These are phyloP conservation scores for Neurospora sp. DNA, from an alignment of 495 filamentous ascomycete species.

Conservation along the genomic window DNA sequence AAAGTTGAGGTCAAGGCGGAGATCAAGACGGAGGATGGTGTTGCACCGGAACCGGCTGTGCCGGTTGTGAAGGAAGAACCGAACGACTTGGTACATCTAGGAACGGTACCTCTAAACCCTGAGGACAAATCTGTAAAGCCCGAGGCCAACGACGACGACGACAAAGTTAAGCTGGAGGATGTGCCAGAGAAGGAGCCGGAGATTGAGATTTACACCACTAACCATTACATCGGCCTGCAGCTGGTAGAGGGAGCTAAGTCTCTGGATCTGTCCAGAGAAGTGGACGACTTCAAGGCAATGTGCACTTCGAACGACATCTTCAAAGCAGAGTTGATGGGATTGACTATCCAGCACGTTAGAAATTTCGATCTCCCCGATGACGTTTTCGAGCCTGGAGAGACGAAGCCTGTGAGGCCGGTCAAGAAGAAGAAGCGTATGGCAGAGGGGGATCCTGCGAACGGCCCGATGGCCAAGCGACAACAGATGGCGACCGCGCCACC, in stretches of 20 bases:
- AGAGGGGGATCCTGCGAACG: slow-evolving; percentile 8
- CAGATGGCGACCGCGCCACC: slow-evolving; percentile 26
- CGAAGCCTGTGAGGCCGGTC: slow-evolving; percentile 48
- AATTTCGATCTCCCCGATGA: slow-evolving; percentile 82
- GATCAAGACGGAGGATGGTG: slow-evolving; percentile 10
- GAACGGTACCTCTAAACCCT: slow-evolving; percentile 2
- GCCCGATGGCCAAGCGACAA: slow-evolving; percentile 15
- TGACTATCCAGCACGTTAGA: slow-evolving; percentile 64
- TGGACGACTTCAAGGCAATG: slow-evolving; percentile 61
- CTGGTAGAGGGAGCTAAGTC: slow-evolving; percentile 38
- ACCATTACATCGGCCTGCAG: slow-evolving; percentile 27
- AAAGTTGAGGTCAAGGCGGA: slow-evolving; percentile 47
- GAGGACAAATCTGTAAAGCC: slow-evolving; percentile 5
- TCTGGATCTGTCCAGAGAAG: slow-evolving; percentile 62
- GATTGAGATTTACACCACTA: slow-evolving; percentile 20
- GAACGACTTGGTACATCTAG: background rate
- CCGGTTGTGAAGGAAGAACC: slow-evolving; percentile 11
- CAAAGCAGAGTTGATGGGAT: slow-evolving; percentile 43
- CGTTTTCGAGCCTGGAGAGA: slow-evolving; percentile 76
- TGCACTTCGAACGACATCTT: slow-evolving; percentile 60
- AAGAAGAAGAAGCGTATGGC: slow-evolving; percentile 37
- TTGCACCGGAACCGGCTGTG: background rate
- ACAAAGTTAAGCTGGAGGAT: slow-evolving; percentile 13
- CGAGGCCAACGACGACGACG: slow-evolving; percentile 3
- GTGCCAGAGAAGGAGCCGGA: slow-evolving; percentile 14